phyloP scores from a whole-genome alignment of 345 rosid genomes.

The Lepidium sativum region DNA sequence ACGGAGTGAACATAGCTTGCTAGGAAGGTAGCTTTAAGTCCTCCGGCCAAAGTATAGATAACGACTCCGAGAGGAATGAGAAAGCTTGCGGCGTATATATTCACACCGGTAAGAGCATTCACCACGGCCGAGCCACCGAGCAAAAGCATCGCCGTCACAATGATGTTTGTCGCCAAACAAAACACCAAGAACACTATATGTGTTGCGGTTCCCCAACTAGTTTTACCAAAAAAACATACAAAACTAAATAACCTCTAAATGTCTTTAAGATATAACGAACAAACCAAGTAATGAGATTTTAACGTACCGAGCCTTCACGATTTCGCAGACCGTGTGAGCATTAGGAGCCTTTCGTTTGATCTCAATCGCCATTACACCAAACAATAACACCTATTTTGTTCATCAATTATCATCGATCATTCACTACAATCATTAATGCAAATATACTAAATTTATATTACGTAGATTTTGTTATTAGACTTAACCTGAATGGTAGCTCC shows the following conservation, averaged over 20 bases:
- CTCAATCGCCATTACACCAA: constrained; percentile 95
- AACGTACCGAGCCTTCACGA: constrained; percentile 77
- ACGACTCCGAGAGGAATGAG: constrained; percentile 89
- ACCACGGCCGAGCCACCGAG: constrained; percentile 95
- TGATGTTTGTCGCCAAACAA: constrained; percentile 67
- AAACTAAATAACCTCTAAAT: neutral
- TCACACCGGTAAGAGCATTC: constrained; percentile 83
- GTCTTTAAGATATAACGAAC: neutral
- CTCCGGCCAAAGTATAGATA: constrained; percentile 87
- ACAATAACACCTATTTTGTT: constrained; percentile 57
- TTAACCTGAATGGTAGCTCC: constrained; percentile 92
- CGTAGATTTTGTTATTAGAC: neutral
- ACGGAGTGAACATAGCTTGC: constrained; percentile 95
- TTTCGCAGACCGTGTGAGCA: constrained; percentile 93
- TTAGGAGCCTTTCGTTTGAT: constrained; percentile 91
- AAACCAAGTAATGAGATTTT: neutral
- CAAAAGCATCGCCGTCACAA: constrained; percentile 88
- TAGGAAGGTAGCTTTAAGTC: constrained; percentile 87
- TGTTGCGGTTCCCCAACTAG: constrained; percentile 87
- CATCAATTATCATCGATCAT: neutral
- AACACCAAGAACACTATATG: constrained; percentile 79
- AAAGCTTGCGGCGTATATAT: constrained; percentile 86
- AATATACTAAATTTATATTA: neutral
- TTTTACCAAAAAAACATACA: neutral
- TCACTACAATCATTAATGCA: neutral